Base-by-base conservation (phyloP, 352 stramenopile genomes). In the Lagenidium giganteum region DNA sequence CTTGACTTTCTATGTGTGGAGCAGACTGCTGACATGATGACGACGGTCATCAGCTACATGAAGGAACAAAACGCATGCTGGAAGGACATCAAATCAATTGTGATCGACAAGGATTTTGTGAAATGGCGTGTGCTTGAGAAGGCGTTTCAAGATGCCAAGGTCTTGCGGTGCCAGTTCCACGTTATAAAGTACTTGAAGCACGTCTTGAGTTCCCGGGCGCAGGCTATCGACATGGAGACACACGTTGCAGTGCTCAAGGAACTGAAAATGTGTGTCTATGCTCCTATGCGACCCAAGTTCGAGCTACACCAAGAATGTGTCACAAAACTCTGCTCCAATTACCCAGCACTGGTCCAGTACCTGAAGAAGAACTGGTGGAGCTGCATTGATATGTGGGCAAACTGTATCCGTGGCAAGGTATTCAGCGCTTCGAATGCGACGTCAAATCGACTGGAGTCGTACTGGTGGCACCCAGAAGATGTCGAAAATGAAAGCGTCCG, bases 41-140 rank as follows among this genome's bases (percentile, higher is more conserved):
- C n/a, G 6, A 9, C 21, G 2, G 38, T 41, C 13, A 22, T 55
- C 4, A 18, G 24, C 4, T 42, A 41, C 20, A 49, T 55, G n/a
- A 34, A 23, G 17, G 22, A 42, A 8, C 1, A 7, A 24, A 9
- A 33, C 41, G n/a, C n/a, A n/a, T n/a, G n/a, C 7, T 22, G 24
- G 4, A n/a, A 33, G 4, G 20, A 25, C 4, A 55, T 37, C 0
- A 29, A 49, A n/a, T 40, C 47, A 4, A 33, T 55, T 8, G 18
- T 55, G 2, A 55, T 55, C 11, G 47, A 49, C 32, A 55, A 55
- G 18, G 47, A 55, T 20, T 55, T 49, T 11, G 49, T 11, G 4
- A 39, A 55, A 14, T 55, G 39, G 39, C 2, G 1, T 4, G 32
- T 55, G 0, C 30, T 49, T 8, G 27, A 55, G 1, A 16, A 34